Evolutionary conservation across 768 basidiomycete species (phyloP).

Genomic region (Amylocystis lapponica): DNA sequence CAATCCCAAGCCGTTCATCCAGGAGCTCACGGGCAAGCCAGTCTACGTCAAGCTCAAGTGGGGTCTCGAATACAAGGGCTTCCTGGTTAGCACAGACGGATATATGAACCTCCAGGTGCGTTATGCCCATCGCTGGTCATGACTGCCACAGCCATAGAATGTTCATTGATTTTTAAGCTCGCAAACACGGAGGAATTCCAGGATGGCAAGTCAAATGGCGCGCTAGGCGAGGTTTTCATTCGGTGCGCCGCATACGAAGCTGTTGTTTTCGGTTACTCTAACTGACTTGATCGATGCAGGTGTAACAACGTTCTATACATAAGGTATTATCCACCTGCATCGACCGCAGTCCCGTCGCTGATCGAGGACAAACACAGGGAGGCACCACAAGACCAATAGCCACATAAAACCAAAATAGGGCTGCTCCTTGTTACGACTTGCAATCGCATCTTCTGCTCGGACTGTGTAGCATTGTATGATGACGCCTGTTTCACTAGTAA

Average conservation of each 20-base stretch:
- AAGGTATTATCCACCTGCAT: conserved; percentile 43
- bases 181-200: conserved; percentile 99
- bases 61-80: conserved; percentile 99
- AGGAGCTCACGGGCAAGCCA: conserved; percentile 96
- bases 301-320: conserved; percentile 98
- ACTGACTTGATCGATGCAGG: conserved; percentile 36
- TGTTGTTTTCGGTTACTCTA: conserved; percentile 3
- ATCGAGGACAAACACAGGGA: conserved; percentile 52
- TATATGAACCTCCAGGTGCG: conserved; percentile 98
- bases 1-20: conserved; percentile 98
- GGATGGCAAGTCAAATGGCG: conserved; percentile 91
- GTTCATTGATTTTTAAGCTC: conserved; percentile 44
- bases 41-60: conserved; percentile 96
- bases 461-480: too few species aligned
- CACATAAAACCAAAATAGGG: conserved; percentile 36
- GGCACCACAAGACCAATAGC: conserved; percentile 36
- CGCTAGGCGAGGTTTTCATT: conserved; percentile 98
- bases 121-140: conserved; percentile 7
- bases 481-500: too few species aligned
- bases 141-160: too few species aligned
- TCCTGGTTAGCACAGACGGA: conserved; percentile 96
- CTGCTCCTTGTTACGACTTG: not conserved
- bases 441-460: not conserved
- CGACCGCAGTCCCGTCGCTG: conserved; percentile 22
- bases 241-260: conserved; percentile 47